A percentile compares a stretch with the other conserved stretches of the same genome.
These are phyloP conservation scores for Geotrichum citri-aurantii DNA, from an alignment of 1,139 yeast species.

Conservation along the genomic window DNA sequence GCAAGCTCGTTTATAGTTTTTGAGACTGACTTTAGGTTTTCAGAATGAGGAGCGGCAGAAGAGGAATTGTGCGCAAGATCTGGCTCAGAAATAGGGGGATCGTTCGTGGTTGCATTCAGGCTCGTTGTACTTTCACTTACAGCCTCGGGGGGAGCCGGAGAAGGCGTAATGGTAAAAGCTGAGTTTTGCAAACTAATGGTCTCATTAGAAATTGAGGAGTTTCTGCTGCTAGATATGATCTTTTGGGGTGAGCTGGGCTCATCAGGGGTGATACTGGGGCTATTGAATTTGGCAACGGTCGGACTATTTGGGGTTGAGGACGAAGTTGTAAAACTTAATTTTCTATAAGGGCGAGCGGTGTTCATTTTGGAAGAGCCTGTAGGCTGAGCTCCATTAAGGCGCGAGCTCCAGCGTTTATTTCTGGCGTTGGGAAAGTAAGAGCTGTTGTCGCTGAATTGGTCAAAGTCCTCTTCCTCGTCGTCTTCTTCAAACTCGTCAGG, in stretches of 20 bases:
- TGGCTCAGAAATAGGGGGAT: neutral
- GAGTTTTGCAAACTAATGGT: neutral
- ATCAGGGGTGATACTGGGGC: neutral
- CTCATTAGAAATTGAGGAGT: neutral
- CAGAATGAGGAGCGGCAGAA: neutral
- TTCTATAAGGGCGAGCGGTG: slow-evolving; percentile 1
- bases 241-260: neutral
- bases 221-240: neutral
- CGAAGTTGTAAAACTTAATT: slow-evolving; percentile 2
- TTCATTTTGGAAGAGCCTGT: neutral
- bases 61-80: neutral
- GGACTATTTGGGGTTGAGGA: neutral
- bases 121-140: neutral
- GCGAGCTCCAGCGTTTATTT: neutral
- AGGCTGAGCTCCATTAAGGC: neutral
- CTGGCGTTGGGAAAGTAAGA: neutral
- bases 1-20: neutral
- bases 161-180: neutral
- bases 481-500: slow-evolving; percentile 7
- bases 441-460: slow-evolving; percentile 11
- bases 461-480: slow-evolving; percentile 5
- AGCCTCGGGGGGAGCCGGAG: neutral
- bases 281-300: neutral
- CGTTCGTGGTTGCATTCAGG: neutral
- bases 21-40: neutral